Percentiles rank a stretch among this genome's conserved stretches.
Evolutionary conservation across 805 yeast species (phyloP).

Genomic region (Suhomyces prunicola): DNA sequence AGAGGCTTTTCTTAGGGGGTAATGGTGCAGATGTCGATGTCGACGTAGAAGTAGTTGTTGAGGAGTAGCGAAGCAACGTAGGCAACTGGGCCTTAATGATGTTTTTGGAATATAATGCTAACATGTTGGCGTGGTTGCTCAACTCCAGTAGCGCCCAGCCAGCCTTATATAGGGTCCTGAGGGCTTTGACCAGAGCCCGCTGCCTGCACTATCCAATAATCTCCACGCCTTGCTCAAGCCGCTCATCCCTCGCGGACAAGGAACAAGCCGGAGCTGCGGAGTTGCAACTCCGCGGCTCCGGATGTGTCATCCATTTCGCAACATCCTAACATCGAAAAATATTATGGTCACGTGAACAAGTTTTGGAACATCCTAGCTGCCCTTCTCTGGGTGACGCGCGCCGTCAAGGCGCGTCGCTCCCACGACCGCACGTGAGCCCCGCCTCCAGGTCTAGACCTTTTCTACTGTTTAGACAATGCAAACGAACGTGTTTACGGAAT

Average conservation of each 20-base stretch:
- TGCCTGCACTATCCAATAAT: background rate
- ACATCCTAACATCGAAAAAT: too few species aligned
- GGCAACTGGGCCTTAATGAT: background rate
- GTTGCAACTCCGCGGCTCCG: background rate
- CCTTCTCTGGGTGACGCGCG: too few species aligned
- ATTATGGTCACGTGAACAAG: too few species aligned
- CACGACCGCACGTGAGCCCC: background rate
- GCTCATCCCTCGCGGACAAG: background rate
- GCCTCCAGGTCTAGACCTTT: background rate
- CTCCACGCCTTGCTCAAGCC: background rate
- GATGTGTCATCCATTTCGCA: too few species aligned
- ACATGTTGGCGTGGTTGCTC: background rate
- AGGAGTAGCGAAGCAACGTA: background rate
- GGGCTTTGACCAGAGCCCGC: background rate
- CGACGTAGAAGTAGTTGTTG: background rate
- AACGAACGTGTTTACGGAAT: background rate
- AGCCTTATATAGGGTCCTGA: background rate
- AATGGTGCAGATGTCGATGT: too few species aligned
- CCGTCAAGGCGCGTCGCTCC: background rate
- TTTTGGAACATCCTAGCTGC: too few species aligned
- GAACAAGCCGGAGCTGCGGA: background rate
- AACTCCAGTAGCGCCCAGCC: background rate
- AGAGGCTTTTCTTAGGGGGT: conserved; percentile 4
- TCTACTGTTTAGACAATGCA: background rate
- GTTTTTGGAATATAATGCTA: background rate